These are phyloP conservation scores for Prunus mume DNA, from an alignment of 306 rosid species.

Conservation along the genomic window DNA sequence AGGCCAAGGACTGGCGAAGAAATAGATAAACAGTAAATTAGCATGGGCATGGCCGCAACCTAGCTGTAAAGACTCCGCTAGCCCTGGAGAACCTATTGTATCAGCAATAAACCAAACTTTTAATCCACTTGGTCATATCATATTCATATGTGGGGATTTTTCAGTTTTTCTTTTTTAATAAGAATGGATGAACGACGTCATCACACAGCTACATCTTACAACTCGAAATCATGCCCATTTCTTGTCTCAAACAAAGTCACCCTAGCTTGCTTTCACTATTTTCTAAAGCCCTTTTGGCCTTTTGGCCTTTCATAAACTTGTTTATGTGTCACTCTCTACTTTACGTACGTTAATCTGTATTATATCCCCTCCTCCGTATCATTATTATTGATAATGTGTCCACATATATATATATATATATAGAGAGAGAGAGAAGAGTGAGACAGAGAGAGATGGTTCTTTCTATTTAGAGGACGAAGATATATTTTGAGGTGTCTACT, in stretches of 20 bases:
- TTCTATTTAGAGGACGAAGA: too few species aligned
- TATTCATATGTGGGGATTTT: too few species aligned
- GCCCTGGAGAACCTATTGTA: not conserved
- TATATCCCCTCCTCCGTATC: too few species aligned
- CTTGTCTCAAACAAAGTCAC: not conserved
- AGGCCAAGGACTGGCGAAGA: too few species aligned
- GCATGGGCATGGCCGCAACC: not conserved
- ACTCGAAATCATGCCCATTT: constrained; percentile 17
- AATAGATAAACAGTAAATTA: too few species aligned
- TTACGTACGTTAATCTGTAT: too few species aligned
- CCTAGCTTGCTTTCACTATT: not conserved
- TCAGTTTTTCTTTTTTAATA: too few species aligned
- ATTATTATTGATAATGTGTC: too few species aligned
- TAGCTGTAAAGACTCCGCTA: not conserved
- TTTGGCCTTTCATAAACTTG: not conserved
- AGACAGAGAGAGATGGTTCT: too few species aligned
- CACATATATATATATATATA: too few species aligned
- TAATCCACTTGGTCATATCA: not conserved
- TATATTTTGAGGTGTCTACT: too few species aligned
- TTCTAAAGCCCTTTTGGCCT: not conserved
- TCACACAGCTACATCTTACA: constrained; percentile 10
- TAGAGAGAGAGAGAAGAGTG: fast-evolving
- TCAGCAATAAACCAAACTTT: not conserved
- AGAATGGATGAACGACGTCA: not conserved
- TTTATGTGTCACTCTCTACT: not conserved